Conservation (phyloP, 345 rosid species). For the Aquilaria yunnanensis region DNA sequence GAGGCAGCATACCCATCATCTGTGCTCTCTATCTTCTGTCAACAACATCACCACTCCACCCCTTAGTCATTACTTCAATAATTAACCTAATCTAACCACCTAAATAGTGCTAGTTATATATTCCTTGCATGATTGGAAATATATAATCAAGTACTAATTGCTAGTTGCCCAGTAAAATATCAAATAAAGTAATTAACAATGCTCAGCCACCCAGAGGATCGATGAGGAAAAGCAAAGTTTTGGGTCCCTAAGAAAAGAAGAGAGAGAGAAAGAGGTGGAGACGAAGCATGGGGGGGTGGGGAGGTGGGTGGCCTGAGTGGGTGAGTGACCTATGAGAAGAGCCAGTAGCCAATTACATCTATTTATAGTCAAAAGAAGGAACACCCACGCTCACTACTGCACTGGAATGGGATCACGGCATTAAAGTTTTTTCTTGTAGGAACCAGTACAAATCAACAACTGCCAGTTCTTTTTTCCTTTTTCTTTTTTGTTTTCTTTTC, state of each 20-base stretch:
- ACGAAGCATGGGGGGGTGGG: neutral
- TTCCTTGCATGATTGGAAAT: neutral
- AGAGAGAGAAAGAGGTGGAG: neutral
- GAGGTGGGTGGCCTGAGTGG: constrained; percentile 1
- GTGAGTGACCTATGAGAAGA: constrained; percentile 17
- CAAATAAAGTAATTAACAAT: no score
- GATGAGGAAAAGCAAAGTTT: no score
- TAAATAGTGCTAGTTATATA: neutral
- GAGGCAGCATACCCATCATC: constrained; percentile 56
- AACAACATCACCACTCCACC: constrained; percentile 34
- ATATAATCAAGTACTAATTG: neutral
- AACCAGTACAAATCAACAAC: neutral
- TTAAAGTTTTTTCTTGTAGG: no score
- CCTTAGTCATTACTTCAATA: neutral
- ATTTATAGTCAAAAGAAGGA: constrained; percentile 31
- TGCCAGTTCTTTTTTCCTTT: constrained; percentile 11
- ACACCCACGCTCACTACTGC: neutral
- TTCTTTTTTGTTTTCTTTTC: neutral
- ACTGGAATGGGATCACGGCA: neutral
- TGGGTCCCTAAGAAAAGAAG: no score
- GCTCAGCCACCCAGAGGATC: no score
- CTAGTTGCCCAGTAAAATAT: no score
- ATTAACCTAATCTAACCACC: neutral
- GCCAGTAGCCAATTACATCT: constrained; percentile 6
- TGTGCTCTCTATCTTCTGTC: constrained; percentile 99